Evolutionary conservation across 495 filamentous ascomycete species (phyloP), one percentile per base, ranked within the genome.

Genomic region (Chaetomium tenue): DNA sequence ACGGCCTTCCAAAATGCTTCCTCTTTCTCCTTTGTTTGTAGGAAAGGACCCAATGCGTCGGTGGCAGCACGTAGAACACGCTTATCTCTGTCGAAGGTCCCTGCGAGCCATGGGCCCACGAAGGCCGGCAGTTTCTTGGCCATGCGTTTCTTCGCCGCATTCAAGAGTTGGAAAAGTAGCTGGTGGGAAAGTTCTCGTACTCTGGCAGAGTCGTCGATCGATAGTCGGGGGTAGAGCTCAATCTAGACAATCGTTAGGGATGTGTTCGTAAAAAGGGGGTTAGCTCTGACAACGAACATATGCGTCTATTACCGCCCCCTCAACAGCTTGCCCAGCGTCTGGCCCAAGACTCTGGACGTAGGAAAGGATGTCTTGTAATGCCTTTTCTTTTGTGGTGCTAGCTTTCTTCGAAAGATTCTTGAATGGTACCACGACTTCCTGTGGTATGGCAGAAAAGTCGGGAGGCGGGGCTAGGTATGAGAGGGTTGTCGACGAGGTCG

Each of bases 341-440:
- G 80, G 81, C 61, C 58, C 76, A 73, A 67, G 80, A 61, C 61
- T 66, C 51, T 79, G 70, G n/a, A 91, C 78, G 69, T 88, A 84
- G 46, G 83, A 72, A 52, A 88, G 83, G 39, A 99, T 73, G 48
- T 97, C 93, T 60, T 98, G 93, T 56, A 99, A 73, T 0, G 92
- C 94, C 73, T 95, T 97, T n/a, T 88, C 82, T 69, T 95, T 93
- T 30, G 95, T 99, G 16, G 86, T 93, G 63, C 88, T 88, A 78
- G 97, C 93, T 75, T 92, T 96, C 78, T 98, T 99, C 53, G 86
- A 83, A 18, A 97, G 81, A 68, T 93, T 95, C 74, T 97, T 96
- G 80, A 96, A 93, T 23, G 88, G 84, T 11, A 99, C 92, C 16
- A 91, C 85, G 54, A 94, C 79, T 70, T 92, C 89, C 56, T 96